Percentiles rank a stretch among this genome's conserved stretches.
These are phyloP conservation scores for Podaxis mareebaensis DNA, from an alignment of 768 basidiomycete species.

Conservation along the genomic window DNA sequence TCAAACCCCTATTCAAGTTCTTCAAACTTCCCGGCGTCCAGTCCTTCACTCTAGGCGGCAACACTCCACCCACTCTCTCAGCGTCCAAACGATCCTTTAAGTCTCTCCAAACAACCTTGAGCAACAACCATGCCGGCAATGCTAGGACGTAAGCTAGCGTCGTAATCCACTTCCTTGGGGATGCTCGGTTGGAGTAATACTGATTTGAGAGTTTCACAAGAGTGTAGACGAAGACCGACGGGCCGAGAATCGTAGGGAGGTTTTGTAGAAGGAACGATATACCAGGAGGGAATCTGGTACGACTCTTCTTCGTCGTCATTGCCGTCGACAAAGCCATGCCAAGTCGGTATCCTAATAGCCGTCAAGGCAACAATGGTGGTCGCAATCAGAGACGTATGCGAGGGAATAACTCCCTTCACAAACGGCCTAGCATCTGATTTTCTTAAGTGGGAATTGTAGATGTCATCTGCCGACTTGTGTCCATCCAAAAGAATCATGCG, in stretches of 20 bases:
- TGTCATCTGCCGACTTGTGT: too few relatives aligned
- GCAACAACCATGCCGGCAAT: not conserved
- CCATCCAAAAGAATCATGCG: too few relatives aligned
- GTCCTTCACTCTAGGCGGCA: slow-evolving; percentile 37
- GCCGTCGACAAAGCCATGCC: too few relatives aligned
- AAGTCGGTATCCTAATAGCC: too few relatives aligned
- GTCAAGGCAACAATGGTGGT: too few relatives aligned
- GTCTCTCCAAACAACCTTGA: not conserved
- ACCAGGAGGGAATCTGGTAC: not conserved
- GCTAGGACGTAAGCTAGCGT: not conserved
- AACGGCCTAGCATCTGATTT: too few relatives aligned
- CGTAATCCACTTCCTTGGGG: not conserved
- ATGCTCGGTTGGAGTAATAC: not conserved
- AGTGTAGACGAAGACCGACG: not conserved
- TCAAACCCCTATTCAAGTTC: slow-evolving; percentile 34
- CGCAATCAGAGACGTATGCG: too few relatives aligned
- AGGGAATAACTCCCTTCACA: too few relatives aligned
- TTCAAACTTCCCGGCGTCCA: slow-evolving; percentile 45
- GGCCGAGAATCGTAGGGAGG: not conserved
- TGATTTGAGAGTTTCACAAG: not conserved
- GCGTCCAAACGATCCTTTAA: not conserved
- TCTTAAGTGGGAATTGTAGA: too few relatives aligned
- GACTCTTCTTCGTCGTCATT: too few relatives aligned
- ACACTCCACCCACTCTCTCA: slow-evolving; percentile 21
- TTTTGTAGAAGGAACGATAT: not conserved